Conservation (phyloP, 805 yeast genomes). For the Pichia paraexigua region DNA sequence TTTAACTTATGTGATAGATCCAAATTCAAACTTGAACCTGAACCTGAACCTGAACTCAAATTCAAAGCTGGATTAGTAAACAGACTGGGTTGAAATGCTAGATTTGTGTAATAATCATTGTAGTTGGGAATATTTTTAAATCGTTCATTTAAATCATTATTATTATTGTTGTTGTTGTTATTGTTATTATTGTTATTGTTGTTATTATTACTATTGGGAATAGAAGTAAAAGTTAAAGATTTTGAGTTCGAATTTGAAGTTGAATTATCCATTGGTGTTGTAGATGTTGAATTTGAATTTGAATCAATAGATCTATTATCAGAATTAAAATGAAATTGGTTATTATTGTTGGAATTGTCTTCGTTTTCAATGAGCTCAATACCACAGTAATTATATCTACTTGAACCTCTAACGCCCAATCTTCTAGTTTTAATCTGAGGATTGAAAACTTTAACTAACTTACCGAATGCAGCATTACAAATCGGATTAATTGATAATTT, state of each 20-base stretch:
- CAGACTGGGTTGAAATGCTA: background rate
- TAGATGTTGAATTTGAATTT: background rate
- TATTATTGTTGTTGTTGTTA: no score
- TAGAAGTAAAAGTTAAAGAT: background rate
- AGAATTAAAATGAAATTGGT: background rate
- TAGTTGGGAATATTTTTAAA: background rate
- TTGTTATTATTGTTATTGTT: no score
- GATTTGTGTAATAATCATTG: background rate
- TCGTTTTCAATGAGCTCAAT: slow-evolving; percentile 36
- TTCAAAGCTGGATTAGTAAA: background rate
- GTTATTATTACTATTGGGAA: background rate
- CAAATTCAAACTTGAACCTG: background rate
- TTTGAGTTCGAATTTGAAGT: background rate
- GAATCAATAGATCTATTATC: background rate
- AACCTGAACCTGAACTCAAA: background rate
- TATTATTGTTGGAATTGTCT: slow-evolving; percentile 17
- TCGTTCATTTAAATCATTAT: no score
- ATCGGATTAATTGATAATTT: slow-evolving; percentile 48
- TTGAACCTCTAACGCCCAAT: slow-evolving; percentile 73
- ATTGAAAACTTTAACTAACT: slow-evolving; percentile 53
- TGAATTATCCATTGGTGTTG: background rate
- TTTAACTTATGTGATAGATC: background rate
- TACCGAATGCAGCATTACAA: slow-evolving; percentile 75
- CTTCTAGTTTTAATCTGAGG: slow-evolving; percentile 69
- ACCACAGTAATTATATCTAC: slow-evolving; percentile 84